These are phyloP conservation scores for Nakaseomyces kungkrabaensis DNA, from an alignment of 1,139 yeast species.

Conservation along the genomic window DNA sequence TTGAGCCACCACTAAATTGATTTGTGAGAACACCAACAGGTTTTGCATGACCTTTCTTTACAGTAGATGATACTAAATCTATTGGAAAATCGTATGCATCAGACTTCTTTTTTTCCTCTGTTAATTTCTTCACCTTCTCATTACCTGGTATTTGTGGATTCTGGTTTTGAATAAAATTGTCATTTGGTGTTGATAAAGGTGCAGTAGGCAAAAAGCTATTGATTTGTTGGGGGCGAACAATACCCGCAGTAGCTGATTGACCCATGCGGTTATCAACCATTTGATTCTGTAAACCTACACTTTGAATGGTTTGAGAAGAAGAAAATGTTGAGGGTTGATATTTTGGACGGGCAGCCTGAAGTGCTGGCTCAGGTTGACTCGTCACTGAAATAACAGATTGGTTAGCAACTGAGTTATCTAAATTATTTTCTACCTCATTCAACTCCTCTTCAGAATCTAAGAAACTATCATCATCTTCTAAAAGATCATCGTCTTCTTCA, in stretches of 20 bases:
- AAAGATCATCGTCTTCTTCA: constrained; percentile 24
- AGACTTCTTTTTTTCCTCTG: constrained; percentile 44
- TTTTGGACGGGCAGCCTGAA: background rate
- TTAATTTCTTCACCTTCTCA: constrained; percentile 31
- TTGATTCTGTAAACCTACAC: background rate
- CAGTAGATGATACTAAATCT: constrained; percentile 36
- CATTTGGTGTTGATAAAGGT: background rate
- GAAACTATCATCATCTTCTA: constrained; percentile 26
- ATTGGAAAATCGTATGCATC: constrained; percentile 78
- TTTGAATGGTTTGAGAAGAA: background rate
- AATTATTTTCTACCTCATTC: background rate
- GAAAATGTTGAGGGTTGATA: background rate
- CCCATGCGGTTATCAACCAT: background rate
- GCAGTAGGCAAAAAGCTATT: constrained; percentile 1
- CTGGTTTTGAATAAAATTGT: background rate
- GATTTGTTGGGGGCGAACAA: constrained; percentile 8
- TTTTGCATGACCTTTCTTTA: constrained; percentile 32
- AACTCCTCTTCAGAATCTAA: constrained; percentile 20
- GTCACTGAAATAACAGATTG: background rate
- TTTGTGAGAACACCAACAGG: constrained; percentile 26
- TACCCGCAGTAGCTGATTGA: constrained; percentile 2
- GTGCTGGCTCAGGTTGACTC: background rate
- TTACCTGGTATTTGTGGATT: constrained; percentile 7
- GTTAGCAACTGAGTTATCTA: background rate
- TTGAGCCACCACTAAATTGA: background rate